Evolutionary conservation across 305 asterid genomes (phyloP).

Genomic region (Withania somnifera): DNA sequence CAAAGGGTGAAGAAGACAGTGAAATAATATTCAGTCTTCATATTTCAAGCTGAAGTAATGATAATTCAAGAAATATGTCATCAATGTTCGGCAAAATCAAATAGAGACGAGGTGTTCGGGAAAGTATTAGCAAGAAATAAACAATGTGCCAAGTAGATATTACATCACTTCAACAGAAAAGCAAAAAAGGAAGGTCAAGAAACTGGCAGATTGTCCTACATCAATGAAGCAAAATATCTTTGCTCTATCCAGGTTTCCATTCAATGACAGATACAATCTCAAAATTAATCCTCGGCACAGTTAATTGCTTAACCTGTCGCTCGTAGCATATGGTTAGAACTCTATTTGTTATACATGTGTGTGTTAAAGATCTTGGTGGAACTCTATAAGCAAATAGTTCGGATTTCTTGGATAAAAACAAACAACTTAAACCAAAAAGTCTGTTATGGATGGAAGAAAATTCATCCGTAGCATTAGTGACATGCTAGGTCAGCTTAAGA

Average conservation of each 20-base stretch:
- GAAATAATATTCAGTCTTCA: background rate
- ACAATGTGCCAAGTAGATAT: background rate
- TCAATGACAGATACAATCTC: background rate
- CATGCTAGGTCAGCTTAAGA: background rate
- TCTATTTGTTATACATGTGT: background rate
- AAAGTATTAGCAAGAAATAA: background rate
- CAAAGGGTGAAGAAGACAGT: background rate
- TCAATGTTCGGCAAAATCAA: background rate
- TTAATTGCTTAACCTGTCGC: background rate
- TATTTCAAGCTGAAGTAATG: background rate
- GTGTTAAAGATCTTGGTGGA: background rate
- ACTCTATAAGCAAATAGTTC: background rate
- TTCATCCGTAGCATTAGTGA: background rate
- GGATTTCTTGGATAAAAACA: background rate
- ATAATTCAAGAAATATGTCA: background rate
- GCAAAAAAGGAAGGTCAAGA: background rate
- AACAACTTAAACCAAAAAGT: background rate
- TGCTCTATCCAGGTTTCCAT: background rate
- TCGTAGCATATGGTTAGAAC: background rate
- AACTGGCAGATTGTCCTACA: background rate
- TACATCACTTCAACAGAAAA: background rate
- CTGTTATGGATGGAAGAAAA: background rate
- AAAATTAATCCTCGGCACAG: background rate
- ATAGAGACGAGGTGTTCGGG: background rate
- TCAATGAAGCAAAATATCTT: background rate